These are phyloP conservation scores for Ilex asprella DNA, from an alignment of 257 asterid genomes.

Conservation along the genomic window DNA sequence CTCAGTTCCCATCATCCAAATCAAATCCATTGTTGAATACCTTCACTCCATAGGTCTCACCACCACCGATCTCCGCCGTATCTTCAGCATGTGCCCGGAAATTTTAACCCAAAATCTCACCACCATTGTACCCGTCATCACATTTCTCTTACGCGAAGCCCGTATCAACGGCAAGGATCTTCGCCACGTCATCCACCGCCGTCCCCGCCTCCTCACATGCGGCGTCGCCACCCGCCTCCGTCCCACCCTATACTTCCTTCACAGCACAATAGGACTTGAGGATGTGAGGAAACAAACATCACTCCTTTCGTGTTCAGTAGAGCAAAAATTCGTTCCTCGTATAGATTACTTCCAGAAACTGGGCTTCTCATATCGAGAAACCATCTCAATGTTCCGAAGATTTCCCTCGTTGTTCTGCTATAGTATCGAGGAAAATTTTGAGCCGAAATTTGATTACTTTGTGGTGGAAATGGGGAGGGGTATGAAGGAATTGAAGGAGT, in stretches of 20 bases:
- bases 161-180: constrained; percentile 40
- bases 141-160: constrained; percentile 83
- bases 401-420: constrained; percentile 85
- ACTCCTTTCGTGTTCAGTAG: constrained; percentile 74
- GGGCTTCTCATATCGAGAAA: constrained; percentile 60
- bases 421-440: constrained; percentile 69
- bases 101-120: constrained; percentile 40
- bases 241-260: constrained; percentile 79
- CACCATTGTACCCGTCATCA: constrained; percentile 52
- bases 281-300: constrained; percentile 50
- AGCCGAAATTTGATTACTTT: constrained; percentile 76
- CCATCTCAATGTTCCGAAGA: constrained; percentile 56
- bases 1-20: no score
- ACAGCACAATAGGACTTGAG: constrained; percentile 67
- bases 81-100: constrained; percentile 78
- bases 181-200: constrained; percentile 76
- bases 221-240: constrained; percentile 59
- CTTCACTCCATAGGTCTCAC: constrained; percentile 52
- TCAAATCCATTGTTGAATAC: no score
- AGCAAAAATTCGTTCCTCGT: constrained; percentile 68
- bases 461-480: constrained; percentile 92
- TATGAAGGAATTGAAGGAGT: constrained; percentile 59
- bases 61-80: constrained; percentile 53
- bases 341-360: constrained; percentile 62
- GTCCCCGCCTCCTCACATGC: constrained; percentile 69